Percentiles rank a stretch among this genome's conserved stretches.
Conservation (phyloP, 164 flowering plant genomes). For the Magnolia officinalis region DNA sequence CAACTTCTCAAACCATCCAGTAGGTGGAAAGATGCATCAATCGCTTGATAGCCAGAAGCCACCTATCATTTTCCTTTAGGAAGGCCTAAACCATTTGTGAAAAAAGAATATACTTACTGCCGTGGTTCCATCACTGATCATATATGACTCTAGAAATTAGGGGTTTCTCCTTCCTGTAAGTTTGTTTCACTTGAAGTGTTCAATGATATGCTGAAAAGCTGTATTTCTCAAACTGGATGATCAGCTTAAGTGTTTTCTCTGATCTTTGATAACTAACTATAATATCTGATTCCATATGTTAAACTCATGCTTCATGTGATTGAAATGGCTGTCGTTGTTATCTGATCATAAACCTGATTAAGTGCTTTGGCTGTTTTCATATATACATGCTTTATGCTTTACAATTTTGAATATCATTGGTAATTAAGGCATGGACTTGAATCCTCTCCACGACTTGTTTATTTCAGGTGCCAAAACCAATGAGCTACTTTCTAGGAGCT, state of each 20-base stretch:
- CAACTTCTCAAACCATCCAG: neutral
- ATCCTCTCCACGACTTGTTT: constrained; percentile 6
- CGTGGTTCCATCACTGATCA: neutral
- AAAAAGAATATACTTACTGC: neutral
- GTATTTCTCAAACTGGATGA: neutral
- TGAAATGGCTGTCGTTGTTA: neutral
- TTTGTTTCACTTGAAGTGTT: neutral
- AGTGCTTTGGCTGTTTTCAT: neutral
- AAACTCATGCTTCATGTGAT: neutral
- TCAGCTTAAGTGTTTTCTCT: neutral
- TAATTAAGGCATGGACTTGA: neutral
- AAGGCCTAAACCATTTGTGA: neutral
- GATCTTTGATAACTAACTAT: neutral
- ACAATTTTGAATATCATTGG: too few relatives aligned
- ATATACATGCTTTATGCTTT: neutral
- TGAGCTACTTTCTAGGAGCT: constrained; percentile 64
- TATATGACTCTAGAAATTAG: neutral
- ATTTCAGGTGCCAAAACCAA: constrained; percentile 87
- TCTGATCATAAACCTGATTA: neutral
- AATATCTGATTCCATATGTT: neutral
- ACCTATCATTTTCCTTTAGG: neutral
- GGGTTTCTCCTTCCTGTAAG: neutral
- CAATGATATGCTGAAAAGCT: neutral
- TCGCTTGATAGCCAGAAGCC: neutral
- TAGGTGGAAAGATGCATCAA: neutral